Base-by-base conservation (phyloP, 2,329 filamentous ascomycete species). In the Microsporum canis region DNA sequence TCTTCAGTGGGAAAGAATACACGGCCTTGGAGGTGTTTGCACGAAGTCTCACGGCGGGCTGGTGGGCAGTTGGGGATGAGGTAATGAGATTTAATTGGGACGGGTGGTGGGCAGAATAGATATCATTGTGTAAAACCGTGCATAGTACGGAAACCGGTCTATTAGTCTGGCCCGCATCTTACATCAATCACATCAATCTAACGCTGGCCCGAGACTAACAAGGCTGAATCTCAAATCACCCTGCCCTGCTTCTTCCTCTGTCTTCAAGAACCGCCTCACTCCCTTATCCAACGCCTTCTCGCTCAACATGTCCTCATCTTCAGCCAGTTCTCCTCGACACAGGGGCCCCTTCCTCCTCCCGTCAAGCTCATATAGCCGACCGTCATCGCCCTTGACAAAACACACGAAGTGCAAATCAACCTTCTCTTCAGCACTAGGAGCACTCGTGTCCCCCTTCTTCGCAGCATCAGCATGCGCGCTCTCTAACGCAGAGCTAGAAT, bases 391-490 rank as follows among this genome's bases (percentile, higher is more conserved):
- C 78, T 91, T 94, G 59, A 94, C 88, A 74, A 97, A 99, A 70
- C 89, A 94, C 55, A 97, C 92, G 72, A 95, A 97, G 77, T 99
- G 94, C 68, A 96, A 79, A 71, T 96, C 92, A n/a, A 96, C 81
- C 66, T 87, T 83, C 68, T 89, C 88, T n/a, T 85, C 82, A 6
- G 90, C 89, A 60, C 82, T 77, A 0, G 94, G 92, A 1, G 91
- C 89, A 10, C 79, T 72, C 0, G 91, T 95, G 71, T 92, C 89
- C 17, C 92, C 92, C 63, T 81, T 78, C 5, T 80, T 80, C 3
- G 92, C 94, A 12, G 90, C 91, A 63, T 83, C 82, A 55, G 84
- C 83, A 75, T 97, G 91, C 5, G 90, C 91, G 3, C 76, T 79
- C 60, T 95, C 91, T 57, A 97, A 81, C 8, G 82, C 84, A 43